phyloP scores from a whole-genome alignment of 192 early-diverging fungal genomes.

The Chytriomyces sp. region DNA sequence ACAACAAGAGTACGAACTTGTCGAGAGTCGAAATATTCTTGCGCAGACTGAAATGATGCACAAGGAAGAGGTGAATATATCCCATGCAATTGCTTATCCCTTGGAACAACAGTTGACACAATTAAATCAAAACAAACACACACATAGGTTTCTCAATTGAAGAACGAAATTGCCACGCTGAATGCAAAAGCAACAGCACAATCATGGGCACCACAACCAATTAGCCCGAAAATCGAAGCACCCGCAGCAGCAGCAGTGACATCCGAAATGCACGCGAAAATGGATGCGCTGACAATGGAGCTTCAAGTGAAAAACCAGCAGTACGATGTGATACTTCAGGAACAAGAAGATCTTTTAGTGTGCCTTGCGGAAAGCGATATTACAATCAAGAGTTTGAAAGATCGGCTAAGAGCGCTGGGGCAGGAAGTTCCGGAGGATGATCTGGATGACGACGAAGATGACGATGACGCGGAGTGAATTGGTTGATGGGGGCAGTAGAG shows the following conservation, averaged over 20 bases:
- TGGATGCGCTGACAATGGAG: slow-evolving; percentile 2
- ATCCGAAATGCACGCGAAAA: slow-evolving; percentile 11
- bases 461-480: slow-evolving; percentile 42
- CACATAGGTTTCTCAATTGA: slow-evolving; percentile 32
- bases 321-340: slow-evolving; percentile 54
- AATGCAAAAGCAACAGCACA: slow-evolving; percentile 23
- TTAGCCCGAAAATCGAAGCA: not conserved
- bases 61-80: slow-evolving; percentile 31
- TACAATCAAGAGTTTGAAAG: slow-evolving; percentile 60
- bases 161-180: slow-evolving; percentile 40
- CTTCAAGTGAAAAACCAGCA: slow-evolving; percentile 22
- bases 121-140: no score
- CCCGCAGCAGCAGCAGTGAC: not conserved
- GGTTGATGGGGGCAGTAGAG: no score
- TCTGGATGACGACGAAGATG: slow-evolving; percentile 57
- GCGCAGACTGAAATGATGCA: slow-evolving; percentile 30
- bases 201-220: not conserved
- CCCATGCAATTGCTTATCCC: not conserved
- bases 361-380: slow-evolving; percentile 85
- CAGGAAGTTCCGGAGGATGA: slow-evolving; percentile 54
- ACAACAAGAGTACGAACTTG: slow-evolving; percentile 33
- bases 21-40: slow-evolving; percentile 24
- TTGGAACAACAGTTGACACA: no score
- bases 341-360: slow-evolving; percentile 85
- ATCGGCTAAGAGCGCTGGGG: slow-evolving; percentile 37